phyloP scores from a whole-genome alignment of 169 alveolate genomes.

The Ichthyophthirius multifiliis region DNA sequence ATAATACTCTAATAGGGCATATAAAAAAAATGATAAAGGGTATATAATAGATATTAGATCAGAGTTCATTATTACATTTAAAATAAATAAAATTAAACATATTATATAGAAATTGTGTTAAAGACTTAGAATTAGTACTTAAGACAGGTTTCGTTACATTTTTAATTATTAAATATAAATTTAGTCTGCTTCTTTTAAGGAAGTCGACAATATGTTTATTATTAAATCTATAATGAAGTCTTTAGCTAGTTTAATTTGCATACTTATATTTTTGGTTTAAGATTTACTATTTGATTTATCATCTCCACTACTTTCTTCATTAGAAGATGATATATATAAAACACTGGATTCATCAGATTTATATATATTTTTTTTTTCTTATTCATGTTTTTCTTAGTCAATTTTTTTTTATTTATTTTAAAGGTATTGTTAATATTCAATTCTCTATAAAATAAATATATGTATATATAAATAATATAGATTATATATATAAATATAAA shows the following conservation, averaged over 20 bases:
- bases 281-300: background rate
- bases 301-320: background rate
- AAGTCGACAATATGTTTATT: conserved; percentile 8
- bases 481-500: too few species aligned
- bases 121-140: conserved; percentile 17
- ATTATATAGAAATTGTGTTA: conserved; percentile 10
- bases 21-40: conserved; percentile 58
- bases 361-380: too few species aligned
- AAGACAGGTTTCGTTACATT: background rate
- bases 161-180: background rate
- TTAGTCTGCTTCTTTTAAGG: background rate
- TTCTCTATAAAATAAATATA: too few species aligned
- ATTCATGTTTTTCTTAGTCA: too few species aligned
- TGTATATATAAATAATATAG: too few species aligned
- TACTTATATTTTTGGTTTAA: background rate
- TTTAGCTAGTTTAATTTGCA: background rate
- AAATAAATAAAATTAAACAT: conserved; percentile 24
- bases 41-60: conserved; percentile 54
- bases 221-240: background rate
- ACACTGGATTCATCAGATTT: too few species aligned
- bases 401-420: too few species aligned
- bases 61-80: conserved; percentile 32
- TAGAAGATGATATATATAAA: too few species aligned
- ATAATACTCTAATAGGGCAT: conserved; percentile 65
- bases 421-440: too few species aligned